Evolutionary conservation across 1,284 basidiomycete species (phyloP), one percentile per base, ranked within the genome.

Genomic region (Meripilus lineatus): DNA sequence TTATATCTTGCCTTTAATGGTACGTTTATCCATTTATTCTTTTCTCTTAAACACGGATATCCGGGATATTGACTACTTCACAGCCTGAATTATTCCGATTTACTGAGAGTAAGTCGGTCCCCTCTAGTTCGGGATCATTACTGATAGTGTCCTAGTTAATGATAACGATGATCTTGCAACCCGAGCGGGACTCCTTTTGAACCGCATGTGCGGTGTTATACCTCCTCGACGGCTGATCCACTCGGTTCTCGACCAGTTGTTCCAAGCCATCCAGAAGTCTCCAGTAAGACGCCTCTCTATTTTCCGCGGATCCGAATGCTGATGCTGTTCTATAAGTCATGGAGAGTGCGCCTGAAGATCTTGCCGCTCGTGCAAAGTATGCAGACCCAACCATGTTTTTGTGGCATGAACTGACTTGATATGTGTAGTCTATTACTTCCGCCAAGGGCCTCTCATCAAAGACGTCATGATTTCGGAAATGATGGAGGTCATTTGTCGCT

Each of bases 1-100:
- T 46, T 90, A 89, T 54, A 81, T 91, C 48, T 70, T 92, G 3
- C 87, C 85, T 8, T 69, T 91, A 32, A 77, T 87, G 81, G 83
- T 84, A 51, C 35, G 72, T 59, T 28, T 40, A 17, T 32, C 28
- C 14, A 7, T 25, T 23, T 13, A 43, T 45, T 46, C 25, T 38
- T 5, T 17, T 32, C 30, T n/a, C 13, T 38, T 21, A 40, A 25
- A 14, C 18, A 40, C 13, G 25, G 24, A 36, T 32, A 24, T 44
- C 42, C 18, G 14, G 30, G 14, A 3, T 23, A 32, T 20, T 17
- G 14, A 4, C 23, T 45, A 43, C 26, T 43, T 48, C 25, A 10
- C 51, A 85, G 81, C 81, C 84, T 14, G 84, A 86, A 58, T 54
- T 86, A 2, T 80, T 86, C 63, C 74, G 79, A 10, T 86, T 87